A percentile compares a stretch with the other conserved stretches of the same genome.
phyloP scores from a whole-genome alignment of 495 filamentous ascomycete genomes.

The Sporormia fimetaria region DNA sequence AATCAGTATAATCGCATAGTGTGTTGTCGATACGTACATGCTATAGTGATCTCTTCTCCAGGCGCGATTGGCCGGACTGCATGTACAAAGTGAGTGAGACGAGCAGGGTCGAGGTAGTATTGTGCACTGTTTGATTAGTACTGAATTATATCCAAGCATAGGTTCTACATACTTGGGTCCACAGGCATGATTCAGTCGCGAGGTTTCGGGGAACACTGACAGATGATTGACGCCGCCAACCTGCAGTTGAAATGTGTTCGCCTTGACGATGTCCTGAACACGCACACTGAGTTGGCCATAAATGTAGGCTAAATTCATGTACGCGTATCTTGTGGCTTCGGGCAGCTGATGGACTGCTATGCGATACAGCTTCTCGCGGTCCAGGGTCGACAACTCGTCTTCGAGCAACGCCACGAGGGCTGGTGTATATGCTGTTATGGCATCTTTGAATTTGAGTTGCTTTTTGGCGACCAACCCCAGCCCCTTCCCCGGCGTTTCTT shows the following conservation, averaged over 20 bases:
- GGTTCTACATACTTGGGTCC: slow-evolving; percentile 14
- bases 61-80: slow-evolving; percentile 11
- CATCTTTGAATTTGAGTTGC: slow-evolving; percentile 10
- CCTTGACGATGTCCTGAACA: slow-evolving; percentile 23
- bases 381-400: slow-evolving; percentile 6
- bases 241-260: slow-evolving; percentile 22
- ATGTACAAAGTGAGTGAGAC: slow-evolving; percentile 19
- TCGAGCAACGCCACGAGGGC: slow-evolving; percentile 15
- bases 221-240: slow-evolving; percentile 20
- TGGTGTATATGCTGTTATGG: slow-evolving; percentile 19
- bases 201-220: slow-evolving; percentile 19
- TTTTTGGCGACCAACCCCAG: slow-evolving; percentile 17
- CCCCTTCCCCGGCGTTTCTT: slow-evolving; percentile 15
- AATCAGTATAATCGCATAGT: neutral
- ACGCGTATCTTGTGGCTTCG: slow-evolving; percentile 8
- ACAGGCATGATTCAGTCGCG: slow-evolving; percentile 23
- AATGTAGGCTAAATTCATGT: slow-evolving; percentile 7
- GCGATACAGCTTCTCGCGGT: slow-evolving; percentile 19
- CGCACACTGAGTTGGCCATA: slow-evolving; percentile 5
- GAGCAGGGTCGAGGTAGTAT: slow-evolving; percentile 16
- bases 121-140: slow-evolving; percentile 12
- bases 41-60: slow-evolving; percentile 22
- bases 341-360: slow-evolving; percentile 18
- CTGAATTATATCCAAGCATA: neutral
- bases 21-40: slow-evolving; percentile 4